Evolutionary conservation across 2,329 filamentous ascomycete genomes (phyloP).

Genomic region (Colletotrichum higginsianum): DNA sequence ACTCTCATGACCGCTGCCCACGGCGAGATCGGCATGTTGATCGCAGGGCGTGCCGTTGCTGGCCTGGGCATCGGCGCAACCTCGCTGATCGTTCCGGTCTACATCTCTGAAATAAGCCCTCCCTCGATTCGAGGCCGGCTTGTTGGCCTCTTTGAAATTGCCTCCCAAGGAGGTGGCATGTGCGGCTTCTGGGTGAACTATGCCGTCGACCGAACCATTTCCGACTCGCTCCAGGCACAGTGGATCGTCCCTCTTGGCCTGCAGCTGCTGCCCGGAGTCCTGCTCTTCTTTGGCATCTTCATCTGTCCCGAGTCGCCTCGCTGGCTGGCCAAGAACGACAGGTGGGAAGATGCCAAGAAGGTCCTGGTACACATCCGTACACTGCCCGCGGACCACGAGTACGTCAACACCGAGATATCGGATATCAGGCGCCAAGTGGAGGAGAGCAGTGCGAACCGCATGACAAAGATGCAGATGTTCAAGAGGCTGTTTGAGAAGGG

Average conservation of each 20-base stretch:
- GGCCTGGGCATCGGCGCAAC: slow-evolving; percentile 66
- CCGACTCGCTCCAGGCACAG: slow-evolving; percentile 45
- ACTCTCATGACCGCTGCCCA: slow-evolving; percentile 54
- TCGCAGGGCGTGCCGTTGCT: slow-evolving; percentile 67
- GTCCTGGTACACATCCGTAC: slow-evolving; percentile 57
- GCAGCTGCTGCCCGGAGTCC: slow-evolving; percentile 56
- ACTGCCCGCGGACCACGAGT: slow-evolving; percentile 54
- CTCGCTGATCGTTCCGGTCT: slow-evolving; percentile 69
- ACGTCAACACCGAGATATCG: slow-evolving; percentile 61
- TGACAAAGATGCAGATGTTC: slow-evolving; percentile 41
- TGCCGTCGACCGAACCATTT: slow-evolving; percentile 48
- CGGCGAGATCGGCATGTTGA: slow-evolving; percentile 66
- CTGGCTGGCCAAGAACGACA: slow-evolving; percentile 51
- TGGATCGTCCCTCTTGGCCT: slow-evolving; percentile 61
- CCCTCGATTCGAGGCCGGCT: slow-evolving; percentile 66
- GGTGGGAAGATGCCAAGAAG: slow-evolving; percentile 54
- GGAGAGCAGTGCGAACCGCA: slow-evolving; percentile 60
- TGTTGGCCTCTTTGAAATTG: slow-evolving; percentile 66
- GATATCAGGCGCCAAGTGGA: slow-evolving; percentile 69
- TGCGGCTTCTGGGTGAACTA: slow-evolving; percentile 59
- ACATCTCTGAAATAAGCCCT: slow-evolving; percentile 70
- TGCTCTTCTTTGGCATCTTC: slow-evolving; percentile 52
- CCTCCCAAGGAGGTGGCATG: slow-evolving; percentile 66
- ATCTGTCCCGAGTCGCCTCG: slow-evolving; percentile 57
- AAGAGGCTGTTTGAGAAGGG: slow-evolving; percentile 43